Evolutionary conservation across 805 yeast genomes (phyloP).

Genomic region (Pichia nanzhaoensis): DNA sequence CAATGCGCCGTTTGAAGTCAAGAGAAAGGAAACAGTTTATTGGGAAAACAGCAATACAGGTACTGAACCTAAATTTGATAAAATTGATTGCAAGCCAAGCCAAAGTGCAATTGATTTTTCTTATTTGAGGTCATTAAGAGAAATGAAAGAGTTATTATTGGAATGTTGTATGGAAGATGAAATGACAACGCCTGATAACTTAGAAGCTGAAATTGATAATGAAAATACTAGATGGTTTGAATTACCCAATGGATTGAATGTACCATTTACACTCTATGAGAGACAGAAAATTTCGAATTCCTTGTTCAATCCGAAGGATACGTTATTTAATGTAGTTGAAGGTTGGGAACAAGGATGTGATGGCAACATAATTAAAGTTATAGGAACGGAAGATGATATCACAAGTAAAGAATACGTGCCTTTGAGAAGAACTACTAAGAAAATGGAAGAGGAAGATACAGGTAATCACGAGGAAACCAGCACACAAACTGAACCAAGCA

Average conservation of each 20-base stretch:
- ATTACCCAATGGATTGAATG: constrained; percentile 66
- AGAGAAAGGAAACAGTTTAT: constrained; percentile 33
- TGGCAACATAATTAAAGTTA: constrained; percentile 42
- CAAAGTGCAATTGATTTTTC: constrained; percentile 51
- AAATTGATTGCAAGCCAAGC: constrained; percentile 27
- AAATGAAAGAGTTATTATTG: constrained; percentile 67
- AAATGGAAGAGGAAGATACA: constrained; percentile 30
- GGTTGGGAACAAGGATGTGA: constrained; percentile 37
- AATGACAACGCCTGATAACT: constrained; percentile 22
- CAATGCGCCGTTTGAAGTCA: constrained; percentile 44
- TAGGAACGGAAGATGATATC: constrained; percentile 25
- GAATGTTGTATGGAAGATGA: constrained; percentile 35
- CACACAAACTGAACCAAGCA: constrained; percentile 1
- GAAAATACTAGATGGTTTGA: constrained; percentile 50
- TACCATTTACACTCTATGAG: constrained; percentile 49
- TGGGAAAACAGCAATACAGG: constrained; percentile 23
- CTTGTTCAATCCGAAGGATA: constrained; percentile 55
- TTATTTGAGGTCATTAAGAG: constrained; percentile 49
- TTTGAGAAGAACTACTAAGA: constrained; percentile 49
- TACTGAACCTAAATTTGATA: constrained; percentile 23
- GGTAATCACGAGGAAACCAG: neutral
- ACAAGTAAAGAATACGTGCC: constrained; percentile 65
- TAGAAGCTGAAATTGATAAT: constrained; percentile 18
- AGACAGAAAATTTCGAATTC: constrained; percentile 64
- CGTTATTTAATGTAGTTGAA: constrained; percentile 19